Evolutionary conservation across 495 filamentous ascomycete genomes (phyloP), one percentile per base, ranked within the genome.

Genomic region (Penicillium malachiteum): DNA sequence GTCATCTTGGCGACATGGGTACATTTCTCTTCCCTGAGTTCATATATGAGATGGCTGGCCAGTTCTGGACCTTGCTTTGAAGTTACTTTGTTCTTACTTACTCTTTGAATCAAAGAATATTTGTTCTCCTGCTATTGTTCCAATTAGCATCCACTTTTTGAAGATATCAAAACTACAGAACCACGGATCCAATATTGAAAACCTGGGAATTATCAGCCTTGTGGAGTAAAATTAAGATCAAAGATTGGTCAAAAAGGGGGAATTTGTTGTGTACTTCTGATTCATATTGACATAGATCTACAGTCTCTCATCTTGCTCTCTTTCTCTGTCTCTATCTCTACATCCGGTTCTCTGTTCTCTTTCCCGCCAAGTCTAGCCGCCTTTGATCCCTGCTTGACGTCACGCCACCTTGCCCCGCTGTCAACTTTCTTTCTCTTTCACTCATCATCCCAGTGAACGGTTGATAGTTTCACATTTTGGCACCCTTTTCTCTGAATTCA

Each of bases 351-450:
- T 12, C 8, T 34, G 41, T 31, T 54, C 40, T 31, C 50, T 17
- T 32, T 17, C 30, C 32, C 46, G 14, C 43, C 34, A 37, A 37
- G 34, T 37, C 34, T 37, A 9, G 6, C 43, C 14, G 26, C 16
- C 8, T 3, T 48, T 14, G 16, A 33, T 48, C 46, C 46, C 46
- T 34, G 30, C 46, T 33, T 21, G 18, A 52, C 50, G 50, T 52
- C 63, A 66, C 65, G 55, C 63, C 65, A 66, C 65, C 54, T 37
- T 58, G 56, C 62, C 65, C 65, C 60, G 65, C 45, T n/a, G 18
- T 40, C 17, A 50, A 30, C 39, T 38, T 48, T 37, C 38, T 55
- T 39, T 62, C 26, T 48, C 51, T 48, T 32, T 40, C 50, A 53
- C 46, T 39, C 55, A 21, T 58, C 38, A 26, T 59, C 55, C 57